Evolutionary conservation across 1,284 basidiomycete genomes (phyloP), one percentile per base, ranked within the genome.

Genomic region (Boletus smithii): DNA sequence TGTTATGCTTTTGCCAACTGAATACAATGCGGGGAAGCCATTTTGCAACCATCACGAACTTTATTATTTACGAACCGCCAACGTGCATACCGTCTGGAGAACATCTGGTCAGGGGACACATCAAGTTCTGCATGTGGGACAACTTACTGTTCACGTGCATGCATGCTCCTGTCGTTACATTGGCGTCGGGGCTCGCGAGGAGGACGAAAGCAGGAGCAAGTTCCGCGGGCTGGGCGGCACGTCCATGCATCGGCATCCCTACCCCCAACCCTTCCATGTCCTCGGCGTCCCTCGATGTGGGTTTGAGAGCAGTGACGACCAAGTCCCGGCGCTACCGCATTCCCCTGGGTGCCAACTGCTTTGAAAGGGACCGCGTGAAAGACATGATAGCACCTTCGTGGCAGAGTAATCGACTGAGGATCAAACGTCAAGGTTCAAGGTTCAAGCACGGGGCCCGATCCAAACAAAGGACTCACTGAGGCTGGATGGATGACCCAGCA

Each of bases 291-390:
- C 79, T 68, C 2, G 74, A 77, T 1, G 73, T 73, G 5, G 80
- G 74, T 56, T 82, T 80, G 4, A 81, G 66, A 0, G 76, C 73
- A 1, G 77, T 79, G 52, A 75, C 71, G 38, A 81, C 72, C 5
- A 76, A n/a, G 75, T 1, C 79, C 78, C 1, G 80, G 80, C 0
- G 75, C 74, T 18, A 79, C 74, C 1, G 67, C 73, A 49, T 81
- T 81, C 37, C 80, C 80, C 77, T 74, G 5, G 77, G 70, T 10
- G 75, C 73, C n/a, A 84, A 67, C 55, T 83, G 79, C 32, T 72
- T 53, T 0, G 80, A 76, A 39, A 84, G 67, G 13, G 75, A 73
- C 26, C 79, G 73, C 5, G 76, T 81, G 60, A 82, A 83, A 9
- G 74, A 70, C 24, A 73, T 62, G 53, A 80, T 79, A 9, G 77